These are phyloP conservation scores for Yamadazyma akitaensis DNA, from an alignment of 805 yeast species.

Conservation along the genomic window DNA sequence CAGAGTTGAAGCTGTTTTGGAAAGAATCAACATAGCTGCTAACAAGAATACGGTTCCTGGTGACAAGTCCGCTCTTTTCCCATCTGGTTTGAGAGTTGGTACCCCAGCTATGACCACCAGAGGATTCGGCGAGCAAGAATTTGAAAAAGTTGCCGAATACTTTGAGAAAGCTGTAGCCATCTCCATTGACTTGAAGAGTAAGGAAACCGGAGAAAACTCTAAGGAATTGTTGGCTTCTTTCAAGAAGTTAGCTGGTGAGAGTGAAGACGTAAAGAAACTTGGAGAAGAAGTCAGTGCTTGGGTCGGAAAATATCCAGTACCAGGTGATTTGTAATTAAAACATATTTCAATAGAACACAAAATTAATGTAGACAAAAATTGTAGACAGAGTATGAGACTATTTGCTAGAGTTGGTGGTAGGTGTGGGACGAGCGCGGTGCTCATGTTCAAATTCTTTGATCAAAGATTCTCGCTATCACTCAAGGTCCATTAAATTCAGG, in stretches of 20 bases:
- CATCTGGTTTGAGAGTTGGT: conserved; percentile 97
- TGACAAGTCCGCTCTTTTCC: conserved; percentile 93
- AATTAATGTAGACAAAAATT: neutral
- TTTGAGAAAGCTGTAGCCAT: conserved; percentile 76
- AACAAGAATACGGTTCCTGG: conserved; percentile 98
- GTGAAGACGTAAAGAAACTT: conserved; percentile 48
- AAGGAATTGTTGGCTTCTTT: conserved; percentile 62
- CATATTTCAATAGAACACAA: neutral
- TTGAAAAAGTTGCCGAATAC: conserved; percentile 71
- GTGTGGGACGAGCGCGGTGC: too few species aligned
- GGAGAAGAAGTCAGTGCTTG: conserved; percentile 66
- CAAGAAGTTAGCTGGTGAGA: conserved; percentile 65
- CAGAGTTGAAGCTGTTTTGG: conserved; percentile 92
- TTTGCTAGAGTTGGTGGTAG: too few species aligned
- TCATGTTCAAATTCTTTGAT: too few species aligned
- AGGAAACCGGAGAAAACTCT: conserved; percentile 55
- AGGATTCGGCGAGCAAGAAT: conserved; percentile 88
- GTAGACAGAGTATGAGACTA: too few species aligned
- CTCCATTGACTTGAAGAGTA: conserved; percentile 61
- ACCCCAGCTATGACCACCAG: conserved; percentile 99
- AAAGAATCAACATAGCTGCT: conserved; percentile 89
- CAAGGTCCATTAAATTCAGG: neutral
- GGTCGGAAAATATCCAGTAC: conserved; percentile 80
- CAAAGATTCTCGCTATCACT: neutral
- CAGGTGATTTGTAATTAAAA: conserved; percentile 55